Evolutionary conservation across 2,329 filamentous ascomycete genomes (phyloP), one percentile per base, ranked within the genome.

Genomic region (Ascochyta viciae-villosae): DNA sequence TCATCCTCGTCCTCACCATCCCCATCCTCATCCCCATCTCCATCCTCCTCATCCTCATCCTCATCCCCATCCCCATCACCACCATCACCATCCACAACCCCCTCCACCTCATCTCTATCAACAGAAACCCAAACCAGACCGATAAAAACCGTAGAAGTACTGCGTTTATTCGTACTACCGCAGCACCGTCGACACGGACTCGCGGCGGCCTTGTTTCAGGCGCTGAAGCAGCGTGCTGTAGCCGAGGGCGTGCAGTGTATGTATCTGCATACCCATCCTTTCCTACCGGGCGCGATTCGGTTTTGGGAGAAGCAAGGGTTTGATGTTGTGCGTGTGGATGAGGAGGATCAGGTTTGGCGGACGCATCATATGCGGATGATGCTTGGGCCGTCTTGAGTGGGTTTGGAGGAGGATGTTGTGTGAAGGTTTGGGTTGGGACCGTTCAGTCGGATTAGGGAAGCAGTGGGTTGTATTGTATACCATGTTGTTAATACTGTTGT

Each of bases 301-400:
- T 66, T 64, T 29, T 66, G 61, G 63, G 50, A 60, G 49, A 64
- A 60, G 38, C 31, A 47, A 4, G 61, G 61, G 3, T 66, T 64
- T 38, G 19, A 41, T 15, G 9, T 61, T 1, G 26, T 47, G 33
- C 27, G 35, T 26, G 50, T 57, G 8, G 54, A 52, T n/a, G 53
- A 60, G 51, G 54, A 60, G 3, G 59, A 61, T 23, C 39, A 42
- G 22, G 44, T 60, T 3, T 64, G 63, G 63, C 29, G 24, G 45
- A 64, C 60, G 3, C 56, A 57, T 49, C 60, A 62, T 40, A 60
- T 62, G 57, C 24, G 42, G 29, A 31, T 56, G 53, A 50, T 49
- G 46, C 31, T 62, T 16, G 24, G 42, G 31, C 8, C 16, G 10
- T 8, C 40, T 8, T 24, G 15, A 26, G 29, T 19, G 10, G 10